phyloP scores from a whole-genome alignment of 2,329 filamentous ascomycete genomes.

The Periconia digitata region DNA sequence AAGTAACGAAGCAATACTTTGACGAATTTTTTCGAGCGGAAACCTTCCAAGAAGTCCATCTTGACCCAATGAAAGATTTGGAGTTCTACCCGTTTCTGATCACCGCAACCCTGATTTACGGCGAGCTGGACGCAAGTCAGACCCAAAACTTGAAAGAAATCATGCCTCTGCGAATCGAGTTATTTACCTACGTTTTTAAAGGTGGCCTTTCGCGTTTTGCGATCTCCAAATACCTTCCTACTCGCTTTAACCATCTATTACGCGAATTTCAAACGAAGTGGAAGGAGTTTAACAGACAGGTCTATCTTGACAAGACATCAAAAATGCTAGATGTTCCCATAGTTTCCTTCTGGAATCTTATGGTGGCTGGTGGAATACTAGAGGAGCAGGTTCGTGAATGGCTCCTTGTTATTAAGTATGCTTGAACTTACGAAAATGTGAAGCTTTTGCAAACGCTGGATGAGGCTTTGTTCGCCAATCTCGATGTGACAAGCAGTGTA shows the following conservation, averaged over 20 bases:
- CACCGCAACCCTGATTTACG: conserved; percentile 44
- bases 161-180: conserved; percentile 28
- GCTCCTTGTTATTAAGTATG: too few relatives aligned
- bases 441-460: conserved; percentile 51
- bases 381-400: too few relatives aligned
- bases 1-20: conserved; percentile 9
- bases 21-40: conserved; percentile 1
- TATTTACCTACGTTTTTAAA: conserved; percentile 37
- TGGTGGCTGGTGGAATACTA: neutral
- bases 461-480: conserved; percentile 50
- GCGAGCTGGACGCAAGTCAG: conserved; percentile 24
- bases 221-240: conserved; percentile 28
- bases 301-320: conserved; percentile 2
- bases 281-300: conserved; percentile 36
- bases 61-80: conserved; percentile 34
- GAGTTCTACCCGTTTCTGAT: conserved; percentile 43
- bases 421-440: conserved; percentile 1
- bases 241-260: conserved; percentile 21
- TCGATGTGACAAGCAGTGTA: conserved; percentile 49
- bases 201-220: conserved; percentile 38
- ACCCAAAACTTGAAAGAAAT: conserved; percentile 21
- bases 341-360: conserved; percentile 1
- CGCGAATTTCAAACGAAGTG: conserved; percentile 10
- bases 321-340: neutral
- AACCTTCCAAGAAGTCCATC: neutral